Conservation (phyloP, 768 basidiomycete species). For the Suillus hirtellus region DNA sequence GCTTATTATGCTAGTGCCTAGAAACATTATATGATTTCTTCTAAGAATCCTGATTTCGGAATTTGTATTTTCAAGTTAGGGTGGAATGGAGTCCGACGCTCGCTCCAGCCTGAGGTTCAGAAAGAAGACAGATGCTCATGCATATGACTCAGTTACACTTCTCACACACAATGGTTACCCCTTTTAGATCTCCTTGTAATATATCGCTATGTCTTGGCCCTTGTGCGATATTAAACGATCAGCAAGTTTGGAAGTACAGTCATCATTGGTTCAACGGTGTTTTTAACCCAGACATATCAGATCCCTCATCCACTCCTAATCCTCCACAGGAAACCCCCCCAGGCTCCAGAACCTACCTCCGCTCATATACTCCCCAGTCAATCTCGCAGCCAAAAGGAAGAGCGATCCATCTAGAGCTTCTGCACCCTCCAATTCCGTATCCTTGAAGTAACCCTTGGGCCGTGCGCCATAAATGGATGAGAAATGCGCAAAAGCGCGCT, state of each 20-base stretch:
- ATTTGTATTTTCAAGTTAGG: background rate
- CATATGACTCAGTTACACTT: background rate
- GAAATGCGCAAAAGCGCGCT: slow-evolving; percentile 37
- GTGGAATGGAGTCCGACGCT: background rate
- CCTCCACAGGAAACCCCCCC: slow-evolving; percentile 23
- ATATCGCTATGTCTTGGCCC: background rate
- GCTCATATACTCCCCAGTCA: slow-evolving; percentile 34
- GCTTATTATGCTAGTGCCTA: no score
- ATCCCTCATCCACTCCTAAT: background rate
- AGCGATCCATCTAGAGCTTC: slow-evolving; percentile 38
- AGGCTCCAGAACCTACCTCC: slow-evolving; percentile 28
- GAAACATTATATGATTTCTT: background rate
- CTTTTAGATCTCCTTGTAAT: background rate
- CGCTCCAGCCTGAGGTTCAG: background rate
- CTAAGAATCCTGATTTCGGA: background rate
- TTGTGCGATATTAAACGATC: background rate
- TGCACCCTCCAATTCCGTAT: slow-evolving; percentile 32
- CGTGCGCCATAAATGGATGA: slow-evolving; percentile 31
- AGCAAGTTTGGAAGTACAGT: background rate
- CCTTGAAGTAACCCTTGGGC: slow-evolving; percentile 27
- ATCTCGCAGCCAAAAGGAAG: slow-evolving; percentile 32
- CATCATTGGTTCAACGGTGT: background rate
- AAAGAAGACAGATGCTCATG: background rate
- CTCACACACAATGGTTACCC: background rate
- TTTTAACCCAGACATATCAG: slow-evolving; percentile 11